Percentiles rank a stretch among this genome's conserved stretches.
Conservation (phyloP, 2,329 filamentous ascomycete genomes). For the Ophiocordyceps camponoti-leonardi region DNA sequence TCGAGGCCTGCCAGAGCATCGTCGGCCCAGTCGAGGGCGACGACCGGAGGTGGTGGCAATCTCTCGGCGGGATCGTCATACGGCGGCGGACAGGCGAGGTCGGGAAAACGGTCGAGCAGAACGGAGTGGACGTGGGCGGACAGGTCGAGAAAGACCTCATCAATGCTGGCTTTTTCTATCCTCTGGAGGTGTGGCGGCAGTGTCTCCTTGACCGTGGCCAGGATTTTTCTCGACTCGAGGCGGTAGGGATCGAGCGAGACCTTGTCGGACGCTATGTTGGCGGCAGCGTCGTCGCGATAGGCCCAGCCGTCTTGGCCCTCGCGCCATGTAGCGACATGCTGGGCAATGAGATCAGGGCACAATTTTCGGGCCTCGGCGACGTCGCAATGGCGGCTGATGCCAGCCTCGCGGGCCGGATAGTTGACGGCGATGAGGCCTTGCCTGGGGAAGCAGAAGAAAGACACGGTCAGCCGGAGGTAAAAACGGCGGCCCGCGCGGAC, state of each 20-base stretch:
- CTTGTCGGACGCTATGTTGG: conserved; percentile 74
- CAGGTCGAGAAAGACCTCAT: conserved; percentile 89
- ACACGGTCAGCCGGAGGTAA: neutral
- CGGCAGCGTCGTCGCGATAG: conserved; percentile 66
- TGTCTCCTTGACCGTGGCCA: conserved; percentile 58
- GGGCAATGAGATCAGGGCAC: conserved; percentile 68
- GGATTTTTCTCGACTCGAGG: conserved; percentile 64
- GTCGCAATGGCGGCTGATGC: conserved; percentile 64
- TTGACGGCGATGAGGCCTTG: conserved; percentile 92
- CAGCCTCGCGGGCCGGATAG: conserved; percentile 71
- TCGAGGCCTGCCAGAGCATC: conserved; percentile 73
- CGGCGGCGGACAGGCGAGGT: conserved; percentile 46
- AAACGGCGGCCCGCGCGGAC: neutral
- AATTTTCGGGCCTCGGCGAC: conserved; percentile 69
- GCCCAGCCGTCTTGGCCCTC: conserved; percentile 86
- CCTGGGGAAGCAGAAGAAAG: conserved; percentile 22
- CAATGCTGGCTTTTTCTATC: conserved; percentile 87
- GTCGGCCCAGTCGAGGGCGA: conserved; percentile 65
- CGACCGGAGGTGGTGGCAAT: conserved; percentile 51
- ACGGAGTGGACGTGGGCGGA: conserved; percentile 67
- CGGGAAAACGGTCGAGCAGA: conserved; percentile 60
- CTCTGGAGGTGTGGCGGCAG: conserved; percentile 49
- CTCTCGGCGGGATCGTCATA: conserved; percentile 56
- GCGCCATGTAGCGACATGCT: conserved; percentile 90
- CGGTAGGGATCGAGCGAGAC: conserved; percentile 89